phyloP scores from a whole-genome alignment of 2,329 filamentous ascomycete species.

The Exophiala sp. region DNA sequence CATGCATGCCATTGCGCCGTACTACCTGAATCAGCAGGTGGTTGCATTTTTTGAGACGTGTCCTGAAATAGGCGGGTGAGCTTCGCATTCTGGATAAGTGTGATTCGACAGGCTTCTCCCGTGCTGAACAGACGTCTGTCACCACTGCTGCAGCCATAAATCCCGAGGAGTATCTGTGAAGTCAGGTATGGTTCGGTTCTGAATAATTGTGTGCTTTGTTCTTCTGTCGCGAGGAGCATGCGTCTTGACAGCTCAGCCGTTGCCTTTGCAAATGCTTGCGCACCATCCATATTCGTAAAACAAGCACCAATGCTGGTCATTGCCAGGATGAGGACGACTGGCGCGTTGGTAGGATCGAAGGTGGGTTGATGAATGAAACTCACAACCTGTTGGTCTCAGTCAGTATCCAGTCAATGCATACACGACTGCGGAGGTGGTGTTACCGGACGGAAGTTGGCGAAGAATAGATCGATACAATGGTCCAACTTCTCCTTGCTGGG shows the following conservation, averaged over 20 bases:
- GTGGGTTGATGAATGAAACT: slow-evolving; percentile 10
- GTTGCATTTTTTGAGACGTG: neutral
- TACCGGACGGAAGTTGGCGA: slow-evolving; percentile 3
- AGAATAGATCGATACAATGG: slow-evolving; percentile 9
- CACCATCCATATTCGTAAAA: slow-evolving; percentile 5
- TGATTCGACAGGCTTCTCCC: neutral
- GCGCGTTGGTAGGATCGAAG: slow-evolving; percentile 1
- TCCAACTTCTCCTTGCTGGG: slow-evolving; percentile 7
- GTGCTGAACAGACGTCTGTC: slow-evolving; percentile 1
- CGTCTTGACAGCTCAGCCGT: slow-evolving; percentile 2
- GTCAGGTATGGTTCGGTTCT: slow-evolving; percentile 3
- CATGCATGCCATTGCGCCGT: slow-evolving; percentile 1
- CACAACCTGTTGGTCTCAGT: neutral
- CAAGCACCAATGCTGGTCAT: slow-evolving; percentile 5
- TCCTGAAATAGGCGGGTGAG: neutral
- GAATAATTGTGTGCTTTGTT: neutral
- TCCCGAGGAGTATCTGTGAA: slow-evolving; percentile 1
- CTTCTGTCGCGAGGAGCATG: neutral
- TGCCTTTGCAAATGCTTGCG: neutral
- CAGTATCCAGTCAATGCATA: neutral
- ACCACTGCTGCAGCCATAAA: slow-evolving; percentile 4
- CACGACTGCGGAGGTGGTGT: neutral
- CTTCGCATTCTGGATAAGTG: neutral
- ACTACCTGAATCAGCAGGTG: neutral
- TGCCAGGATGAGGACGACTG: slow-evolving; percentile 1